A percentile compares a stretch with the other conserved stretches of the same genome.
Evolutionary conservation across 1,139 yeast genomes (phyloP).

Genomic region (Arxiozyma heterogenica): DNA sequence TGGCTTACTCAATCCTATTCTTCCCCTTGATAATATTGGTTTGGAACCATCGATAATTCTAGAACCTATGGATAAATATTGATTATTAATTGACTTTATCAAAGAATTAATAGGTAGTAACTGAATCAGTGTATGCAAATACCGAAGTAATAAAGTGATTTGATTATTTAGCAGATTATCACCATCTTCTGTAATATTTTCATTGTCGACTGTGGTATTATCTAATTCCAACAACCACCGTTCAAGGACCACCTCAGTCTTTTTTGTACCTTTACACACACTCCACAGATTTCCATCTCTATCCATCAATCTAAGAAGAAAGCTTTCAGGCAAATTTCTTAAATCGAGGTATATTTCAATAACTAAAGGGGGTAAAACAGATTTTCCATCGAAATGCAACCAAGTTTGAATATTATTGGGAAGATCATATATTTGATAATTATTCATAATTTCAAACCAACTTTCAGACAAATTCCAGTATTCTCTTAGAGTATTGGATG

Average conservation of each 20-base stretch:
- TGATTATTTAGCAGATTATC: slow-evolving; percentile 29
- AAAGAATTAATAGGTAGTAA: slow-evolving; percentile 57
- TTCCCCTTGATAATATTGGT: slow-evolving; percentile 70
- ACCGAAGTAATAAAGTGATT: slow-evolving; percentile 63
- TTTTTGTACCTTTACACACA: slow-evolving; percentile 47
- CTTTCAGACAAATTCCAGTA: slow-evolving; percentile 14
- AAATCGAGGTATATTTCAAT: slow-evolving; percentile 78
- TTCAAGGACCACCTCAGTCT: slow-evolving; percentile 77
- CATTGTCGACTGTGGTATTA: slow-evolving; percentile 11
- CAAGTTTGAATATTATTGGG: slow-evolving; percentile 21
- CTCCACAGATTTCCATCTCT: slow-evolving; percentile 40
- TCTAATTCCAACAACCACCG: slow-evolving; percentile 86
- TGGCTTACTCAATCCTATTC: slow-evolving; percentile 72
- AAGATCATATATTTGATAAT: slow-evolving; percentile 8
- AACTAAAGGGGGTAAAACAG: slow-evolving; percentile 61
- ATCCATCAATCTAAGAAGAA: slow-evolving; percentile 55
- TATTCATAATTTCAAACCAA: slow-evolving; percentile 12
- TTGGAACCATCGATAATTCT: slow-evolving; percentile 67
- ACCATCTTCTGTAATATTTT: slow-evolving; percentile 7
- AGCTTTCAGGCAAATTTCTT: slow-evolving; percentile 48
- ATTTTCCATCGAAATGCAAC: slow-evolving; percentile 23
- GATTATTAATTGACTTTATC: slow-evolving; percentile 24
- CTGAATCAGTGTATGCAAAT: slow-evolving; percentile 57
- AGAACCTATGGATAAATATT: slow-evolving; percentile 37
- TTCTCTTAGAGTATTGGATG: slow-evolving; percentile 10